Evolutionary conservation across 768 basidiomycete species (phyloP).

Genomic region (Pleurotus platypus): DNA sequence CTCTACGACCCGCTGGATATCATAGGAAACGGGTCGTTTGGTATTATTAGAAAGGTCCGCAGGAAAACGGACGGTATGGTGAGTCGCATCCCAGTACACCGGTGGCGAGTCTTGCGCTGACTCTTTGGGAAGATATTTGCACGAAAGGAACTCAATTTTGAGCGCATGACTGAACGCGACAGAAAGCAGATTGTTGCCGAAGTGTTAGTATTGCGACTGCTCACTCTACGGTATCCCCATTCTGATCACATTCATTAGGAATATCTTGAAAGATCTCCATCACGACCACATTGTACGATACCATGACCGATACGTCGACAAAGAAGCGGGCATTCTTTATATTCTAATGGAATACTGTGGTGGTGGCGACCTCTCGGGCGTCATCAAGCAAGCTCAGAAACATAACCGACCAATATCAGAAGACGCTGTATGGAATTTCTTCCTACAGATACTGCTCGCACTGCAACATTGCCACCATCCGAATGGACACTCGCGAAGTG

Average conservation of each 20-base stretch:
- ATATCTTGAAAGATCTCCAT: constrained; percentile 93
- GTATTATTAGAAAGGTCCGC: constrained; percentile 93
- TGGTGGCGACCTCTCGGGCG: constrained; percentile 85
- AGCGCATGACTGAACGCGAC: constrained; percentile 93
- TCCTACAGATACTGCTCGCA: constrained; percentile 88
- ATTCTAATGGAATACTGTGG: constrained; percentile 99
- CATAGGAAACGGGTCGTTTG: constrained; percentile 97
- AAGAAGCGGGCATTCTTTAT: constrained; percentile 86
- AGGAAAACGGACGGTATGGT: constrained; percentile 82
- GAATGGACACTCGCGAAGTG: constrained; percentile 45
- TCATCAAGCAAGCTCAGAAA: constrained; percentile 79
- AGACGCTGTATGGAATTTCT: constrained; percentile 94
- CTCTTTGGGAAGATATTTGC: constrained; percentile 61
- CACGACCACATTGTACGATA: constrained; percentile 97
- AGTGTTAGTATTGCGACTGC: constrained; percentile 62
- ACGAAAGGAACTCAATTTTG: constrained; percentile 95
- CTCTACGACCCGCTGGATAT: constrained; percentile 86
- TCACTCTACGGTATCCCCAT: neutral
- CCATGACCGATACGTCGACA: constrained; percentile 88
- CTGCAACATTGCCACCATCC: constrained; percentile 93
- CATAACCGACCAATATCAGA: constrained; percentile 76
- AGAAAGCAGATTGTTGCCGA: constrained; percentile 96
- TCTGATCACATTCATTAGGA: constrained; percentile 44
- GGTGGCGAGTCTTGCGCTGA: constrained; percentile 1
- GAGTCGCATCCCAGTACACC: constrained; percentile 24